Evolutionary conservation across 495 filamentous ascomycete genomes (phyloP).

Genomic region (Podospora didyma): DNA sequence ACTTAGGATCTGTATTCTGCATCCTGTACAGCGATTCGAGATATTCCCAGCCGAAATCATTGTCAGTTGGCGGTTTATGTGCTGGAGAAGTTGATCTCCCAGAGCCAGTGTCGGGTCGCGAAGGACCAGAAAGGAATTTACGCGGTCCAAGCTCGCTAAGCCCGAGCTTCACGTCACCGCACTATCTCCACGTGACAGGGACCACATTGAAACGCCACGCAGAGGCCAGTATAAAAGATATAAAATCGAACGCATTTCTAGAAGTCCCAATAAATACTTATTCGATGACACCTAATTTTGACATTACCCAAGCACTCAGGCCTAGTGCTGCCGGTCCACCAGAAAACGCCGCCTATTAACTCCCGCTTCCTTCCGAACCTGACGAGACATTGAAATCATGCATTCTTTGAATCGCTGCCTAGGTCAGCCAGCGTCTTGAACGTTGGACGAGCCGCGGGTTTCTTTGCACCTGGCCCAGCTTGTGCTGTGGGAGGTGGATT

Average conservation of each 20-base stretch:
- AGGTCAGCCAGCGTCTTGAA: slow-evolving; percentile 44
- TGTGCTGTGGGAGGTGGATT: slow-evolving; percentile 22
- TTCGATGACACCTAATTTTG: too few species aligned
- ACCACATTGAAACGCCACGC: not conserved
- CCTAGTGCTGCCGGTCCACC: not conserved
- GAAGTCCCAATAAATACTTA: too few species aligned
- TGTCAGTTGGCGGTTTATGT: slow-evolving; percentile 2
- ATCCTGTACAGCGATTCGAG: slow-evolving; percentile 45
- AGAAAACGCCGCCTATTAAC: slow-evolving; percentile 1
- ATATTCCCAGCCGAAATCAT: slow-evolving; percentile 48
- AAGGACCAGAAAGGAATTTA: not conserved
- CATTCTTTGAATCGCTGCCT: slow-evolving; percentile 8
- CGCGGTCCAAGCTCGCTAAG: slow-evolving; percentile 1
- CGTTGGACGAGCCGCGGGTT: slow-evolving; percentile 23
- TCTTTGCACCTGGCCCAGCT: slow-evolving; percentile 15
- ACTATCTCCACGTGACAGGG: not conserved
- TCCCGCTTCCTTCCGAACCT: not conserved
- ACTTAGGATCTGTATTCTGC: slow-evolving; percentile 43
- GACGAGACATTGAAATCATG: not conserved
- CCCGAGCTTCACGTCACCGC: not conserved
- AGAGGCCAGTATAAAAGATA: too few species aligned
- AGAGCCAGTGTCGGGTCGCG: too few species aligned
- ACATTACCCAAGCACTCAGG: not conserved
- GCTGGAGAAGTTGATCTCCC: not conserved
- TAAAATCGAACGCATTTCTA: too few species aligned